Conservation (phyloP, 768 basidiomycete species). For the Agaricus subrufescens region DNA sequence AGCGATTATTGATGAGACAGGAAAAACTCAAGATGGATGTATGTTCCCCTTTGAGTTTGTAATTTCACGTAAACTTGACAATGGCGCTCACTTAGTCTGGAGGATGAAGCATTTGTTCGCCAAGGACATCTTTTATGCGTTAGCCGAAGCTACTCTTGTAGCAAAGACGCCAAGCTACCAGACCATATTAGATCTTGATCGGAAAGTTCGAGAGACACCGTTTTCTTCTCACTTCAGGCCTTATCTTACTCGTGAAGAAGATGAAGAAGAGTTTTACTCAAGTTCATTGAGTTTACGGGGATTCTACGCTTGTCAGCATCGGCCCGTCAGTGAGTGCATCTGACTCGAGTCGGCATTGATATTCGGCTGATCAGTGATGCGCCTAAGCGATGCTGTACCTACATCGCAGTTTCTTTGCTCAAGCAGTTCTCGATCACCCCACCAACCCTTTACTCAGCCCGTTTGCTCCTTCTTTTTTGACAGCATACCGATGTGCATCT, state of each 20-base stretch:
- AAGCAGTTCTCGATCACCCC: conserved; percentile 51
- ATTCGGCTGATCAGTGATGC: background rate
- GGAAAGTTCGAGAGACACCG: conserved; percentile 41
- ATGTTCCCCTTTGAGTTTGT: conserved; percentile 16
- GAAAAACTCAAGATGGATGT: conserved; percentile 48
- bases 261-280: conserved; percentile 42
- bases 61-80: background rate
- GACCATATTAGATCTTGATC: conserved; percentile 46
- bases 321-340: conserved; percentile 49
- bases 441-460: conserved; percentile 49
- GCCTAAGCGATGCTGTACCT: conserved; percentile 46
- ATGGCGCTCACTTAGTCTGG: conserved; percentile 37
- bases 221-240: conserved; percentile 44
- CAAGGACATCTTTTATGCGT: conserved; percentile 42
- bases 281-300: conserved; percentile 47
- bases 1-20: conserved; percentile 34
- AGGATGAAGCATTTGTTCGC: conserved; percentile 51
- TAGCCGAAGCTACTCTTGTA: conserved; percentile 43
- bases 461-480: conserved; percentile 52
- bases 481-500: conserved; percentile 48
- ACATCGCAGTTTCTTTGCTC: conserved; percentile 54
- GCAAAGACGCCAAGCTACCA: conserved; percentile 43
- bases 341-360: background rate
- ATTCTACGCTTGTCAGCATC: conserved; percentile 52
- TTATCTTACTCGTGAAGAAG: conserved; percentile 38